Evolutionary conservation across 2,329 filamentous ascomycete genomes (phyloP).

Genomic region (Juglanconis oblonga): DNA sequence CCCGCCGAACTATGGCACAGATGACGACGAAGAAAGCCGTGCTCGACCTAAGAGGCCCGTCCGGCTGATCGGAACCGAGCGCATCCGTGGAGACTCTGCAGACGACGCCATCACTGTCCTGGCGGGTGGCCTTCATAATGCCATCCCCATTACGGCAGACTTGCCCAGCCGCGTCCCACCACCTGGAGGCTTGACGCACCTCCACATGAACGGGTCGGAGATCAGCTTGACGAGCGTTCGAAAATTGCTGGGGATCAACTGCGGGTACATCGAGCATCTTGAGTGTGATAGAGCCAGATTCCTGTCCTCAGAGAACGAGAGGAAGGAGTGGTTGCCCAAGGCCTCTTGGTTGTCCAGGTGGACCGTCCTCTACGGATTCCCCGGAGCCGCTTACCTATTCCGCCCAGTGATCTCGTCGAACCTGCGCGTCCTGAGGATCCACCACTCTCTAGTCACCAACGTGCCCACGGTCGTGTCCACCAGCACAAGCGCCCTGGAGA

Average conservation of each 20-base stretch:
- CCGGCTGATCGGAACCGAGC: conserved; percentile 8
- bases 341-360: conserved; percentile 26
- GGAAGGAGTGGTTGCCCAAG: conserved; percentile 9
- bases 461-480: conserved; percentile 43
- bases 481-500: conserved; percentile 33
- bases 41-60: not conserved
- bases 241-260: conserved; percentile 38
- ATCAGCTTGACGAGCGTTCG: conserved; percentile 43
- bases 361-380: conserved; percentile 38
- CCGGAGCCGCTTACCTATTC: conserved; percentile 45
- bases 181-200: conserved; percentile 46
- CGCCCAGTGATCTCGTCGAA: conserved; percentile 53
- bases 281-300: conserved; percentile 40
- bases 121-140: conserved; percentile 10
- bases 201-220: conserved; percentile 49
- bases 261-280: conserved; percentile 49
- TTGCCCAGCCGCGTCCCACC: conserved; percentile 8
- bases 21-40: not conserved
- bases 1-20: conserved; percentile 38
- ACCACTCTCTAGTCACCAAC: conserved; percentile 59
- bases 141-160: conserved; percentile 9
- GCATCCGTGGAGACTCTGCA: conserved; percentile 6
- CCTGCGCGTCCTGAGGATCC: conserved; percentile 50
- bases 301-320: conserved; percentile 29
- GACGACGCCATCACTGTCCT: conserved; percentile 7